phyloP scores from a whole-genome alignment of 805 yeast genomes.

The Priceomyces melissophilus region DNA sequence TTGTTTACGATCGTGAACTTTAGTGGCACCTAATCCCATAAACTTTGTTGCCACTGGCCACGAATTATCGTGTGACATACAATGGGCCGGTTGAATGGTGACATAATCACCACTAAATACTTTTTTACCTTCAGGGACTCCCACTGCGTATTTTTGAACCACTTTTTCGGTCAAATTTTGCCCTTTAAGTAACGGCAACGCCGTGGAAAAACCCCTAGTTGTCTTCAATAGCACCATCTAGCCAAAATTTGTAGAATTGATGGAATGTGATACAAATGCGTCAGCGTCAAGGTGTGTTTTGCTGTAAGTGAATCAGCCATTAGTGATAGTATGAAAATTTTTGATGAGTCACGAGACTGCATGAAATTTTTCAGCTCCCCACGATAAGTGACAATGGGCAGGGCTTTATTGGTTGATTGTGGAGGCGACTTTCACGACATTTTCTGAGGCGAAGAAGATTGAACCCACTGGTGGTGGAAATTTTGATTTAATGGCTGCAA shows the following conservation, averaged over 20 bases:
- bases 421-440: not conserved
- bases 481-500: not conserved
- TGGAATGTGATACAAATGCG: too few relatives aligned
- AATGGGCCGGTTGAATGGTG: conserved; percentile 90
- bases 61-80: conserved; percentile 98
- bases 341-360: conserved; percentile 4
- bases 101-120: conserved; percentile 94
- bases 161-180: conserved; percentile 96
- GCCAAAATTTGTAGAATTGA: too few relatives aligned
- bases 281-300: too few relatives aligned
- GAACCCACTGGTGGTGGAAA: not conserved
- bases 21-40: conserved; percentile 87
- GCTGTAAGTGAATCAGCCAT: too few relatives aligned
- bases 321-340: conserved; percentile 1
- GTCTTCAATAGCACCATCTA: not conserved
- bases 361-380: too few relatives aligned
- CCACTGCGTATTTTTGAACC: conserved; percentile 90
- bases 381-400: not conserved
- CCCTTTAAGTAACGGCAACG: conserved; percentile 31
- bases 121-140: conserved; percentile 66
- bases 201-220: conserved; percentile 16
- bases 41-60: conserved; percentile 99
- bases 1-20: conserved; percentile 81
- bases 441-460: not conserved
- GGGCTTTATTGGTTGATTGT: not conserved